phyloP scores from a whole-genome alignment of 2,329 filamentous ascomycete species.

The Aspergillus transmontanensis region DNA sequence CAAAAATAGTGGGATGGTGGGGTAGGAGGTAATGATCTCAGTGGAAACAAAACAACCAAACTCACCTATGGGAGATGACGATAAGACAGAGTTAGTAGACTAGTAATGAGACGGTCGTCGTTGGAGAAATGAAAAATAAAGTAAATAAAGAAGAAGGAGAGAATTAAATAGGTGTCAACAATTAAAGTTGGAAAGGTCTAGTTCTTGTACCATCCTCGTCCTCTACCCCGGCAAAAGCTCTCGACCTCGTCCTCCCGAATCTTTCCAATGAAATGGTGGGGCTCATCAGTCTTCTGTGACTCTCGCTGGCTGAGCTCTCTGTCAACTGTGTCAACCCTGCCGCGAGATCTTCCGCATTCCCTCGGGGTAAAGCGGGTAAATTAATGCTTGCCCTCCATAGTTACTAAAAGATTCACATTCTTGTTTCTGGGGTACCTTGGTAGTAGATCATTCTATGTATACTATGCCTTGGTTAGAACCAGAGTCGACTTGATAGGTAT shows the following conservation, averaged over 20 bases:
- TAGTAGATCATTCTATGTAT: neutral
- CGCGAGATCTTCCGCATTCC: constrained; percentile 43
- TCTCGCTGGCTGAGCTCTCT: constrained; percentile 29
- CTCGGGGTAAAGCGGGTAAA: constrained; percentile 36
- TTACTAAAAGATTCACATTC: neutral
- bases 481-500: neutral
- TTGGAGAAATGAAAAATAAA: neutral
- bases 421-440: neutral
- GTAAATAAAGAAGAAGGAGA: constrained; percentile 8
- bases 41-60: constrained; percentile 1
- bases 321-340: constrained; percentile 18
- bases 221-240: constrained; percentile 32
- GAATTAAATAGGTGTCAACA: constrained; percentile 2
- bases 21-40: constrained; percentile 15
- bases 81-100: neutral
- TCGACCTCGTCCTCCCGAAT: constrained; percentile 35
- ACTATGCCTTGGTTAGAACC: neutral
- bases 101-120: neutral
- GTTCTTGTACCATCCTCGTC: constrained; percentile 19
- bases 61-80: constrained; percentile 3
- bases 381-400: neutral
- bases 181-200: constrained; percentile 12
- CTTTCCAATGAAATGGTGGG: constrained; percentile 43
- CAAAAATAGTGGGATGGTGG: constrained; percentile 19
- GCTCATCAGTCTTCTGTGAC: constrained; percentile 29